phyloP scores from a whole-genome alignment of 2,329 filamentous ascomycete species.

The Pseudofabraea citricarpa region DNA sequence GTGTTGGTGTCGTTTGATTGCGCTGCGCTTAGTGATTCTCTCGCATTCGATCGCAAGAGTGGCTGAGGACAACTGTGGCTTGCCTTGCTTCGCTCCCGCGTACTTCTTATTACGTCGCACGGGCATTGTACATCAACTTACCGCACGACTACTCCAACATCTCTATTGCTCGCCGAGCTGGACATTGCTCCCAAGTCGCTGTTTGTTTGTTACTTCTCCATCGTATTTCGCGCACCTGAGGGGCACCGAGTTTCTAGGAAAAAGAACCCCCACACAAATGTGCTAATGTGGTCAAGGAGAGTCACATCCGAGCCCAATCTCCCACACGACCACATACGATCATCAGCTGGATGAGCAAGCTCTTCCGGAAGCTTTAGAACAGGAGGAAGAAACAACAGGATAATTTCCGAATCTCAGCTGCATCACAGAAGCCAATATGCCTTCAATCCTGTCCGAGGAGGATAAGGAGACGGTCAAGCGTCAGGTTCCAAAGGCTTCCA shows the following conservation, averaged over 20 bases:
- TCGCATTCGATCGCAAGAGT: conserved; percentile 2
- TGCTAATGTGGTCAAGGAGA: conserved; percentile 20
- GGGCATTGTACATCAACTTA: background rate
- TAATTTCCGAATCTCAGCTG: background rate
- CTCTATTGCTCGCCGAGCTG: too few species aligned
- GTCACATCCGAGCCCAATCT: conserved; percentile 20
- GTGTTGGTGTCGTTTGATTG: background rate
- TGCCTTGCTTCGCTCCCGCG: background rate
- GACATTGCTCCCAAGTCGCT: too few species aligned
- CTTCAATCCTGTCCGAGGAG: conserved; percentile 69
- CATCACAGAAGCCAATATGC: conserved; percentile 21
- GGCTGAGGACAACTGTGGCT: conserved; percentile 5
- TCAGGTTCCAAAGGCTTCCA: conserved; percentile 85
- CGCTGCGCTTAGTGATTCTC: background rate
- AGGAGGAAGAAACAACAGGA: background rate
- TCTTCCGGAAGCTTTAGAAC: background rate
- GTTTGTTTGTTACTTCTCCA: too few species aligned
- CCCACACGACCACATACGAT: conserved; percentile 17
- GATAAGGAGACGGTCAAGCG: conserved; percentile 97
- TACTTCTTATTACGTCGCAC: background rate
- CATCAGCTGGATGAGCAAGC: conserved; percentile 10
- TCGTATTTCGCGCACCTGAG: too few species aligned
- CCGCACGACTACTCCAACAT: too few species aligned
- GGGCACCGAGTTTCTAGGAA: conserved; percentile 3
- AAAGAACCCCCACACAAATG: conserved; percentile 4